These are phyloP conservation scores for Lepidium didymum DNA, from an alignment of 345 rosid genomes.

Conservation along the genomic window DNA sequence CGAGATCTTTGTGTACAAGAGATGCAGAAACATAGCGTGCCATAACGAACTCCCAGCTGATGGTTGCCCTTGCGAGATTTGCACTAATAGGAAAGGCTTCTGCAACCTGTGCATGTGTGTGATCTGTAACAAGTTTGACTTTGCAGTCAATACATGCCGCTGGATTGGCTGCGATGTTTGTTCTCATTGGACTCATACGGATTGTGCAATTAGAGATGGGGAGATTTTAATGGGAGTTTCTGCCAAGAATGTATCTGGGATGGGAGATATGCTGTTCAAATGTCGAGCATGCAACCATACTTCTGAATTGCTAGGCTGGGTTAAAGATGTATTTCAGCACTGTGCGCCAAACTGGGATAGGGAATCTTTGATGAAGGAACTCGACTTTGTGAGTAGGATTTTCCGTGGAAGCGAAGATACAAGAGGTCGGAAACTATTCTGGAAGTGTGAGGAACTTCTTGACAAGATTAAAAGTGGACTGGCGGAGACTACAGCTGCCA, in stretches of 20 bases:
- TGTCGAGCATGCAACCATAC: conserved; percentile 89
- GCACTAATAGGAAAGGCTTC: conserved; percentile 79
- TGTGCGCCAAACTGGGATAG: conserved; percentile 92
- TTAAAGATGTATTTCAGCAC: conserved; percentile 91
- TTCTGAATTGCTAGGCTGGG: conserved; percentile 95
- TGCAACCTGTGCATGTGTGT: conserved; percentile 98
- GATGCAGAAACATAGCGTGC: conserved; percentile 92
- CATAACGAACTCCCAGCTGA: conserved; percentile 89
- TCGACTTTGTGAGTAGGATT: conserved; percentile 82
- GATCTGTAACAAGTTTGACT: conserved; percentile 92
- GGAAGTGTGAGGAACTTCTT: conserved; percentile 85
- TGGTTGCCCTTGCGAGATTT: conserved; percentile 77
- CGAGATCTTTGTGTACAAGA: conserved; percentile 79
- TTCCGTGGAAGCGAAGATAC: conserved; percentile 88
- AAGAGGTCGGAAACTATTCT: conserved; percentile 71
- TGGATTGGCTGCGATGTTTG: conserved; percentile 98
- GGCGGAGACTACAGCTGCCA: conserved; percentile 62
- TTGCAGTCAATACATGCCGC: conserved; percentile 92
- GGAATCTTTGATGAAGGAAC: conserved; percentile 78
- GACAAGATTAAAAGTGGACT: conserved; percentile 83
- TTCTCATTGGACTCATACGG: conserved; percentile 98
- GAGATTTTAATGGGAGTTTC: conserved; percentile 76
- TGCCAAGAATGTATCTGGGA: conserved; percentile 57
- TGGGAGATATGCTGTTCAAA: conserved; percentile 78
- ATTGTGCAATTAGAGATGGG: conserved; percentile 89